Conservation (phyloP, 805 yeast species). For the Wickerhamomyces alni region DNA sequence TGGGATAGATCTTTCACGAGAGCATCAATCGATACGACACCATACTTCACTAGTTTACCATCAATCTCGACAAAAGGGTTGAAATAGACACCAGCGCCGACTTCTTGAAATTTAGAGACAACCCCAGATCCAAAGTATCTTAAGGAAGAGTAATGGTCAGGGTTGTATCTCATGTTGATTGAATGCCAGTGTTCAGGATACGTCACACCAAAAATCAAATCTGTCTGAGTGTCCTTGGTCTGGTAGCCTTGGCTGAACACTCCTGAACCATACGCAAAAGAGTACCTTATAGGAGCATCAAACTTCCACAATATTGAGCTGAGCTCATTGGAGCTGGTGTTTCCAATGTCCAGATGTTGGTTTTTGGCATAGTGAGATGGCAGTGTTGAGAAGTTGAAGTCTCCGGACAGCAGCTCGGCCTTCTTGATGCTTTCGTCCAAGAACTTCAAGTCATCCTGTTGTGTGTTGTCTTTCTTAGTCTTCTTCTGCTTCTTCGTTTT, state of each 20-base stretch:
- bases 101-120: conserved; percentile 51
- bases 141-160: conserved; percentile 72
- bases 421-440: conserved; percentile 22
- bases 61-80: conserved; percentile 78
- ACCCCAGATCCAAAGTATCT: conserved; percentile 53
- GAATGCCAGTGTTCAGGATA: conserved; percentile 74
- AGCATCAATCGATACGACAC: conserved; percentile 63
- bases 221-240: conserved; percentile 62
- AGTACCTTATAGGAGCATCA: conserved; percentile 65
- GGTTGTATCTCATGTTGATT: conserved; percentile 57
- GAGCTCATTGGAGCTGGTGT: conserved; percentile 36
- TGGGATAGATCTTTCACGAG: conserved; percentile 65
- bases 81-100: conserved; percentile 90
- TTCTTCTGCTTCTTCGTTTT: background rate
- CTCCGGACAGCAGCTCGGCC: conserved; percentile 18
- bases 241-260: conserved; percentile 72
- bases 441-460: conserved; percentile 11
- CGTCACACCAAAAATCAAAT: conserved; percentile 76
- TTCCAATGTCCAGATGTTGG: conserved; percentile 45
- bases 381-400: conserved; percentile 21
- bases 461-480: background rate
- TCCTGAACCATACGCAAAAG: conserved; percentile 95
- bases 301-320: conserved; percentile 48
- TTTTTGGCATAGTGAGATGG: conserved; percentile 57
- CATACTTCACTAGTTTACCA: conserved; percentile 69